Evolutionary conservation across 805 yeast genomes (phyloP).

Genomic region (Metschnikowia hibisci): DNA sequence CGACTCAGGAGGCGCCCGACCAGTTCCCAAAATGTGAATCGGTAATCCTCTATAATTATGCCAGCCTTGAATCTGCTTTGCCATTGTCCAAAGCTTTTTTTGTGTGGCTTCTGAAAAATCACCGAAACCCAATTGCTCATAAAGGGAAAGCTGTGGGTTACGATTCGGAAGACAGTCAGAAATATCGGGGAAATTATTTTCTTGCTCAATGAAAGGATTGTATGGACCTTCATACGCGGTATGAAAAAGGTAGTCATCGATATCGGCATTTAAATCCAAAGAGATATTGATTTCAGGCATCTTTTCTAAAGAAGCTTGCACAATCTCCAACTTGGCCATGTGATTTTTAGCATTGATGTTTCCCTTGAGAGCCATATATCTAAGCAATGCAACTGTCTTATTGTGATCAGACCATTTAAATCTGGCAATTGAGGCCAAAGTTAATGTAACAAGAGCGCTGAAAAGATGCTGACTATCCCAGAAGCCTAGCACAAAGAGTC

Average conservation of each 20-base stretch:
- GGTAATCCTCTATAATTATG: conserved; percentile 21
- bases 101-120: conserved; percentile 13
- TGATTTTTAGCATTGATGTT: conserved; percentile 35
- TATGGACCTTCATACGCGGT: conserved; percentile 3
- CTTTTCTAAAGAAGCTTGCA: conserved; percentile 21
- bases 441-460: conserved; percentile 27
- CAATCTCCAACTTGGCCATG: conserved; percentile 26
- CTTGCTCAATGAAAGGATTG: conserved; percentile 15
- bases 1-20: conserved; percentile 1
- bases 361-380: conserved; percentile 30
- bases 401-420: conserved; percentile 7
- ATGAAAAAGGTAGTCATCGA: not conserved
- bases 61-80: conserved; percentile 28
- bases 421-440: conserved; percentile 22
- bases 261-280: conserved; percentile 16
- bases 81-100: conserved; percentile 18
- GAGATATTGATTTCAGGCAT: conserved; percentile 23
- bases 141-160: conserved; percentile 4
- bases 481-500: conserved; percentile 33
- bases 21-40: conserved; percentile 18
- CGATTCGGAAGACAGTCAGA: not conserved
- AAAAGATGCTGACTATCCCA: conserved; percentile 41
- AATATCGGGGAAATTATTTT: not conserved
- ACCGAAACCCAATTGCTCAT: conserved; percentile 12
- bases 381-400: conserved; percentile 26